These are phyloP conservation scores for Physaria fendleri DNA, from an alignment of 345 rosid species.

Conservation along the genomic window DNA sequence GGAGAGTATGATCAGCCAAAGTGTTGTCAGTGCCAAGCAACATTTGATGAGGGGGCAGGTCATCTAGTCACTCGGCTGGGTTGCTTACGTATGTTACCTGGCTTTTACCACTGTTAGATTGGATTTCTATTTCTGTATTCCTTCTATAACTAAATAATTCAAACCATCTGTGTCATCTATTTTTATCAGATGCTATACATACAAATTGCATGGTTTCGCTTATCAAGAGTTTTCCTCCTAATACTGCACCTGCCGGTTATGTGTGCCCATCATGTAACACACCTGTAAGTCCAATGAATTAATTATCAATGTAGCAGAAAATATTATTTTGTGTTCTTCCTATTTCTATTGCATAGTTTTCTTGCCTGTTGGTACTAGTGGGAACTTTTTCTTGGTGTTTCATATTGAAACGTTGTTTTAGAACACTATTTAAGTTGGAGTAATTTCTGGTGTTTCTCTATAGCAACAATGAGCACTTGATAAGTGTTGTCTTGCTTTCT, in stretches of 20 bases:
- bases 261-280: conserved; percentile 83
- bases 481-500: not conserved
- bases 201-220: conserved; percentile 81
- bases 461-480: not conserved
- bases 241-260: conserved; percentile 97
- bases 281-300: conserved; percentile 44
- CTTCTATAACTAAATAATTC: not conserved
- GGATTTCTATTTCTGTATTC: conserved; percentile 1
- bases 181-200: conserved; percentile 68
- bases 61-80: conserved; percentile 85
- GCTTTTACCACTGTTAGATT: conserved; percentile 15
- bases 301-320: not conserved
- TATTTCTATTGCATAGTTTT: not conserved
- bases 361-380: not conserved
- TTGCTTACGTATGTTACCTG: conserved; percentile 80
- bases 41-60: conserved; percentile 60
- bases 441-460: not conserved
- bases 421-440: not conserved
- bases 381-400: not conserved
- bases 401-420: not conserved
- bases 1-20: conserved; percentile 98
- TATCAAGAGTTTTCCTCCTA: conserved; percentile 81
- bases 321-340: not conserved
- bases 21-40: conserved; percentile 77
- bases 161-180: conserved; percentile 12